Base-by-base conservation (phyloP, 805 yeast species). In the Candida quercuum region DNA sequence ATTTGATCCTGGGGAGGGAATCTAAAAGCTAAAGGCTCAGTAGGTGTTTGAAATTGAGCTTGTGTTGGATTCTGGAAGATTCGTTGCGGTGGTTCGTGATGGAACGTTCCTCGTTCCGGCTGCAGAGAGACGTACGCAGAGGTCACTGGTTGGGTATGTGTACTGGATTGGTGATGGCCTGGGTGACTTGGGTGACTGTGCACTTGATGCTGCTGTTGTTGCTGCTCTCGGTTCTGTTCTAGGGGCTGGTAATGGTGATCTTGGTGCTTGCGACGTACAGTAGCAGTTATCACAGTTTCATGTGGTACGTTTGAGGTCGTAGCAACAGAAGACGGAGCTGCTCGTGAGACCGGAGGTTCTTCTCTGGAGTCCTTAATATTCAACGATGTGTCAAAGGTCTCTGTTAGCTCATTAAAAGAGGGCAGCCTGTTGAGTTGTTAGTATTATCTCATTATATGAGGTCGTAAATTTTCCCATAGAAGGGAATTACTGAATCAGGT, bases 321-420 rank as follows among this genome's bases (percentile, higher is more conserved):
- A n/a, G n/a, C n/a, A n/a, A n/a, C n/a, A n/a, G n/a, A n/a, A n/a
- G n/a, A n/a, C n/a, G 27, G 27, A 8, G 11, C 11, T 22, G 8
- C 10, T 8, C 11, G 8, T 22, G 24, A 22, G 11, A 8, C 11
- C 11, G 24, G 24, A 11, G 11, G 8, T 25, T 25, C 14, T 6
- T 25, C 29, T 15, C 20, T 38, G 16, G 28, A n/a, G 11, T 14
- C 31, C 15, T 2, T 33, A 19, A 17, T 30, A 21, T 26, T 37
- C 22, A 35, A 4, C 3, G 38, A 13, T 28, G 33, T 19, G 31
- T 6, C n/a, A 40, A 53, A 37, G n/a, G 38, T 42, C 3, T 48
- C 38, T 2, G 58, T 52, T 6, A 54, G 37, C 21, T 46, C 50
- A 26, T 34, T 46, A 29, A 54, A 54, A 5, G 58, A 52, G 9